Evolutionary conservation across 305 asterid species (phyloP).

Genomic region (Solanum aculeatissimum): DNA sequence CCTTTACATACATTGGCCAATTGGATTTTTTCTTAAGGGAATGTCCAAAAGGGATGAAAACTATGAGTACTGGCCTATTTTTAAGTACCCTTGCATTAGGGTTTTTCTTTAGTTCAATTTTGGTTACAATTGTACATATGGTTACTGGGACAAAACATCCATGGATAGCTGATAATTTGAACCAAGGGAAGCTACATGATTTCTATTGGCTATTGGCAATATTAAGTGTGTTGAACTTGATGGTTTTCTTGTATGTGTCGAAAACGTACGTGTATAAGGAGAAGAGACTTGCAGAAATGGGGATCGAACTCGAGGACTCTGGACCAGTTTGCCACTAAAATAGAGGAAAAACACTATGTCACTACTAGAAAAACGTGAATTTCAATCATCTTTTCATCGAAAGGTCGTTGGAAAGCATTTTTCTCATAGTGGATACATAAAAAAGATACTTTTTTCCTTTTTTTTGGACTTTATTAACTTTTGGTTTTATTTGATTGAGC

Average conservation of each 20-base stretch:
- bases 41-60: conserved; percentile 80
- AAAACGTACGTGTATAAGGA: conserved; percentile 64
- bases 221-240: conserved; percentile 42
- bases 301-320: conserved; percentile 50
- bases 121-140: conserved; percentile 54
- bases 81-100: conserved; percentile 67
- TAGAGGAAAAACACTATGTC: not conserved
- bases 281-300: conserved; percentile 56
- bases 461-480: not conserved
- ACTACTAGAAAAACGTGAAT: not conserved
- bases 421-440: not conserved
- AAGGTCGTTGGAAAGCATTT: not conserved
- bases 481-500: not conserved
- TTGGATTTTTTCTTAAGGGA: conserved; percentile 76
- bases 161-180: conserved; percentile 63
- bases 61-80: conserved; percentile 70
- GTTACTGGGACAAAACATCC: conserved; percentile 27
- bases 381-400: not conserved
- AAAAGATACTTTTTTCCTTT: too few species aligned
- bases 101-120: conserved; percentile 49
- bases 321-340: conserved; percentile 22
- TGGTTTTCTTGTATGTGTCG: conserved; percentile 25
- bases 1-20: conserved; percentile 77
- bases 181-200: conserved; percentile 48
- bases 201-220: conserved; percentile 73